phyloP scores from a whole-genome alignment of 1,284 basidiomycete genomes.

The Puccinia polysora region DNA sequence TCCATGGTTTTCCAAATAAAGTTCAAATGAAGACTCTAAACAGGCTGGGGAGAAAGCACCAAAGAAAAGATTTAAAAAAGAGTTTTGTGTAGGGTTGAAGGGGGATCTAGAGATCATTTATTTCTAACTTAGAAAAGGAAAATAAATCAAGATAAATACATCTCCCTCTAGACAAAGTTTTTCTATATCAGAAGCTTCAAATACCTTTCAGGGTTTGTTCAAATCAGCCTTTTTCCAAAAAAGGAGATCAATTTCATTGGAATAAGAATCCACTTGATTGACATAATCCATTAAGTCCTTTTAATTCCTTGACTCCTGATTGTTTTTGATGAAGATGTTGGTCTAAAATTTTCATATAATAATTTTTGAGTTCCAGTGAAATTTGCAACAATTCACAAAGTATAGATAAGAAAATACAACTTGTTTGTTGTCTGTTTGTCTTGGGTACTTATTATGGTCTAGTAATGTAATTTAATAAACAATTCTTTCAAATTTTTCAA shows the following conservation, averaged over 20 bases:
- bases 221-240: slow-evolving; percentile 14
- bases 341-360: slow-evolving; percentile 28
- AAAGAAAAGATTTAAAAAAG: no score
- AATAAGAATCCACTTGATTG: slow-evolving; percentile 13
- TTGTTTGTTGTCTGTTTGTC: slow-evolving; percentile 24
- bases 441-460: slow-evolving; percentile 38
- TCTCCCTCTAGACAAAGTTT: slow-evolving; percentile 32
- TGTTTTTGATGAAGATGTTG: slow-evolving; percentile 7
- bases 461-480: slow-evolving; percentile 24
- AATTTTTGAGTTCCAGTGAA: slow-evolving; percentile 12
- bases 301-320: slow-evolving; percentile 14
- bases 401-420: slow-evolving; percentile 27
- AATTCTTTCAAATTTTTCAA: slow-evolving; percentile 29
- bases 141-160: slow-evolving; percentile 31
- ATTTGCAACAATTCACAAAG: slow-evolving; percentile 33
- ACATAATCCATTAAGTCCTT: slow-evolving; percentile 13
- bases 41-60: no score
- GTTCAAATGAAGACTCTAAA: no score
- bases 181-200: slow-evolving; percentile 30
- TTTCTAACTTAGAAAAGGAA: slow-evolving; percentile 31
- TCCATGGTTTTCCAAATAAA: no score
- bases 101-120: no score
- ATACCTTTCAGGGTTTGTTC: slow-evolving; percentile 2
- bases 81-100: no score
- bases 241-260: slow-evolving; percentile 1